phyloP scores from a whole-genome alignment of 441 rosid genomes.

The Euphorbia schlechtendalii region DNA sequence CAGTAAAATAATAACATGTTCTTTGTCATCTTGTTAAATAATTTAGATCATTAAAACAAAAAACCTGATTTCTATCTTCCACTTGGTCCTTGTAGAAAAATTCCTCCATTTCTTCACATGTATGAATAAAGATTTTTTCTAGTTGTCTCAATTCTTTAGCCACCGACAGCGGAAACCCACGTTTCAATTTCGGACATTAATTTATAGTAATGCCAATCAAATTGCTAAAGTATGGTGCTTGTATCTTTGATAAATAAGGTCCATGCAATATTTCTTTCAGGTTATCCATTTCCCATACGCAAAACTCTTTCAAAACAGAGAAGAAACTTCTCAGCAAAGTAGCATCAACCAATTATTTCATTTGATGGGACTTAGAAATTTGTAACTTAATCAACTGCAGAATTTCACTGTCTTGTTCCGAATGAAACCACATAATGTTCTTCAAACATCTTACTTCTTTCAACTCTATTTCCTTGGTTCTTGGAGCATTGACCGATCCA shows the following conservation, averaged over 20 bases:
- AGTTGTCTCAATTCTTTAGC: not conserved
- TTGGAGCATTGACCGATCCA: not conserved
- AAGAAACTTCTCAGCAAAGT: too few species aligned
- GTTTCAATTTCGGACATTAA: not conserved
- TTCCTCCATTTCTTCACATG: not conserved
- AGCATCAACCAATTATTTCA: not conserved
- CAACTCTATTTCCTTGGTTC: not conserved
- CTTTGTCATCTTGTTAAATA: too few species aligned
- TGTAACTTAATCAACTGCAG: too few species aligned
- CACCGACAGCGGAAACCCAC: not conserved
- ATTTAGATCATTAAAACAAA: too few species aligned
- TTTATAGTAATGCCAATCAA: not conserved
- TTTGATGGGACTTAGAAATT: too few species aligned
- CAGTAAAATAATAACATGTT: too few species aligned
- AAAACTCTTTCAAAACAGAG: too few species aligned
- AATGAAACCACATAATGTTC: not conserved
- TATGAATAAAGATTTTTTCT: too few species aligned
- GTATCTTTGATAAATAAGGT: not conserved
- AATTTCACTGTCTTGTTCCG: not conserved
- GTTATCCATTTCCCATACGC: not conserved
- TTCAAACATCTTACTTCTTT: not conserved
- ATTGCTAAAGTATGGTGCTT: not conserved
- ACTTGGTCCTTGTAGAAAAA: not conserved
- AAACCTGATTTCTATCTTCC: not conserved
- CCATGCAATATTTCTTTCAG: not conserved